phyloP scores from a whole-genome alignment of 73 alveolate species.

The Paramecium primaurelia region DNA sequence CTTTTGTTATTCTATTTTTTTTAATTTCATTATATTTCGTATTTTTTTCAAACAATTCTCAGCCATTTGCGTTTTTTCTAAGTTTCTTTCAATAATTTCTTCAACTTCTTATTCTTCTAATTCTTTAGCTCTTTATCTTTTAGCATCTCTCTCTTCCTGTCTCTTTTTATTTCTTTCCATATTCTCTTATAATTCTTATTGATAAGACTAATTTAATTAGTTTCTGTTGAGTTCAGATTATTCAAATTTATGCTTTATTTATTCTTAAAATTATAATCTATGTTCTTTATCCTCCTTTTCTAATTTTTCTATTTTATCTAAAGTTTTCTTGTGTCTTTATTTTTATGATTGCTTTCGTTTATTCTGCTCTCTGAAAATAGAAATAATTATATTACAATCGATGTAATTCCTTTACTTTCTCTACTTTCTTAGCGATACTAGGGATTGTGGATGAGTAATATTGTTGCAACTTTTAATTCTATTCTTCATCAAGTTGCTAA shows the following conservation, averaged over 20 bases:
- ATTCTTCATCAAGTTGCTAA: not conserved
- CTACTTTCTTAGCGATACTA: not conserved
- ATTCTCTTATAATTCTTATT: not conserved
- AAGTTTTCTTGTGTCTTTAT: slow-evolving; percentile 10
- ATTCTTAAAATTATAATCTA: not conserved
- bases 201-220: not conserved
- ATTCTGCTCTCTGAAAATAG: not conserved
- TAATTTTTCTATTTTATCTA: not conserved
- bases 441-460: not conserved
- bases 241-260: not conserved
- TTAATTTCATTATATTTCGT: not conserved
- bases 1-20: not conserved
- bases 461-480: not conserved
- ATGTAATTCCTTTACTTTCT: not conserved
- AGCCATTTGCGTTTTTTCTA: not conserved
- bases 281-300: not conserved
- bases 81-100: slow-evolving; percentile 32
- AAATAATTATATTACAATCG: not conserved
- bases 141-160: not conserved
- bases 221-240: not conserved
- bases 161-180: not conserved
- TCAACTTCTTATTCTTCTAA: slow-evolving; percentile 1
- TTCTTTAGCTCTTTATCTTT: not conserved
- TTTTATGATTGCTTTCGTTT: not conserved
- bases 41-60: not conserved